Base-by-base conservation (phyloP, 192 early-diverging fungal genomes). In the Backusella parvicylindrica region DNA sequence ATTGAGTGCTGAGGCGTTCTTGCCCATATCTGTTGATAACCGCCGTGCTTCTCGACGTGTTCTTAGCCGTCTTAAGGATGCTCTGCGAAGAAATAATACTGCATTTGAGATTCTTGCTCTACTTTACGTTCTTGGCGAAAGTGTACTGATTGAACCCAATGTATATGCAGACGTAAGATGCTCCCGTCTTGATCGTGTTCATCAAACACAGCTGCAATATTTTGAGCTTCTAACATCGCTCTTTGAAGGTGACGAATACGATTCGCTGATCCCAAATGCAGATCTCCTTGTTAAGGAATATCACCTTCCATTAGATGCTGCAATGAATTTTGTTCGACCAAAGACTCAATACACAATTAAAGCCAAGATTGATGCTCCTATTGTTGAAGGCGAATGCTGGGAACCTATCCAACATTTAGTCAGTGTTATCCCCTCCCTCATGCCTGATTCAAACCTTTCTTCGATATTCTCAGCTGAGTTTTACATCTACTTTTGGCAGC, bases 401-500 rank as follows among this genome's bases (percentile, higher is more conserved):
- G 7, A 65, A 2, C 47, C 49, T 1, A 30, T 73, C 15, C 63
- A 72, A 23, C 36, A 43, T 30, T 5, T 73, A 2, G 68, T 50
- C 6, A 35, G 60, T 4, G 38, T 1, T 16, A 23, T 78, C 4
- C 40, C 71, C 11, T 21, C 41, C 4, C 30, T 78, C 5, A 16
- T 67, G 13, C 35, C 64, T 7, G 32, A 72, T 63, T 6, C 37
- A 11, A 28, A 4, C 9, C 9, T 60, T 3, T n/a, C 15, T 18
- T 50, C 21, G 23, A 26, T 67, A 2, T 75, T 80, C 30, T 70
- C 68, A 16, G 40, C 93, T 0, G 80, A 89, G 23, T 96, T 95
- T 69, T 96, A 90, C 76, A 81, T 86, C 8, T 89, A 88, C 0
- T 96, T 95, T 74, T 96, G 95, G 95, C 91, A 91, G 50, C 77